Evolutionary conservation across 352 stramenopile genomes (phyloP).

Genomic region (Pythium sukuiense): DNA sequence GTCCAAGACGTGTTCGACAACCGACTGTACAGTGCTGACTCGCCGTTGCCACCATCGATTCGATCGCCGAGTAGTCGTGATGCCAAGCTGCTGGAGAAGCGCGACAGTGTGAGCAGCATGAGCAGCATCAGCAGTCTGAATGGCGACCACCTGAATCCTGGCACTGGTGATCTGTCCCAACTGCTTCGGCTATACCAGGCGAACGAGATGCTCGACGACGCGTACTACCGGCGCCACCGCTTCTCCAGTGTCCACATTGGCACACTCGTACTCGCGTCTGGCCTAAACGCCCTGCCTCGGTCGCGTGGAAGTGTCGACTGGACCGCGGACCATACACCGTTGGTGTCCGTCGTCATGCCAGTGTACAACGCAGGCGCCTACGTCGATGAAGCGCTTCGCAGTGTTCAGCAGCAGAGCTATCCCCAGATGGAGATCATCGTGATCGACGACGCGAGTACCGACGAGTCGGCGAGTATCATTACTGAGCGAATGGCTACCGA

Average conservation of each 20-base stretch:
- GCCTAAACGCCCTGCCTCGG: conserved; percentile 15
- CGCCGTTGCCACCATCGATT: conserved; percentile 11
- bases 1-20: conserved; percentile 82
- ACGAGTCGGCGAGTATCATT: conserved; percentile 42
- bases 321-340: conserved; percentile 28
- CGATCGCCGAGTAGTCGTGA: conserved; percentile 28
- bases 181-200: conserved; percentile 35
- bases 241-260: conserved; percentile 85
- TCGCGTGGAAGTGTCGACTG: conserved; percentile 27
- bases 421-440: conserved; percentile 64
- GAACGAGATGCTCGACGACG: conserved; percentile 48
- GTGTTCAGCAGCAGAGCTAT: conserved; percentile 39
- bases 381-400: conserved; percentile 49
- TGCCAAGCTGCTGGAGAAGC: conserved; percentile 4
- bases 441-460: conserved; percentile 67
- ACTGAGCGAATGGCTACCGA: conserved; percentile 41
- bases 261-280: conserved; percentile 48
- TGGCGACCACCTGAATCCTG: neutral
- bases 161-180: conserved; percentile 32
- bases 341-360: conserved; percentile 73
- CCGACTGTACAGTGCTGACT: conserved; percentile 49
- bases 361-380: conserved; percentile 57
- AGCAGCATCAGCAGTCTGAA: neutral
- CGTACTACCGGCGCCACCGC: conserved; percentile 45
- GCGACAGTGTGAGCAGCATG: conserved; percentile 9